Conservation (phyloP, 192 early-diverging fungal species). For the Phycomyces blakesleeanus region DNA sequence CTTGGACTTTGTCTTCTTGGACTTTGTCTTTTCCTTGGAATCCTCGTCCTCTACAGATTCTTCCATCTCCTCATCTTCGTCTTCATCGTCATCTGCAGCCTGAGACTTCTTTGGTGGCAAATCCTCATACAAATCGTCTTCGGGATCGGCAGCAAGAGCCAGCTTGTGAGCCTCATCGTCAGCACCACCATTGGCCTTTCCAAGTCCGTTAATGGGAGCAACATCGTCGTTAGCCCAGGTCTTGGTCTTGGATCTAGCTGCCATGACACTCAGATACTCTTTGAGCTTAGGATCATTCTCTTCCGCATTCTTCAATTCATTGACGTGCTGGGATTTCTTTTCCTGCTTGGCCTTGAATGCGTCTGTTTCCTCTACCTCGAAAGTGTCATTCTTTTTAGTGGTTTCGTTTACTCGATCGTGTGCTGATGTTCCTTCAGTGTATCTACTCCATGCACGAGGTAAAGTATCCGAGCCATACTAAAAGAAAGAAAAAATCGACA, state of each 20-base stretch:
- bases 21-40: constrained; percentile 13
- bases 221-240: constrained; percentile 94
- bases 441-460: constrained; percentile 86
- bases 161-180: constrained; percentile 19
- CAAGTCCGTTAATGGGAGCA: constrained; percentile 26
- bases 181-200: constrained; percentile 40
- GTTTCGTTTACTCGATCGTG: constrained; percentile 49
- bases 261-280: constrained; percentile 90
- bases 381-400: constrained; percentile 10
- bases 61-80: constrained; percentile 18
- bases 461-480: constrained; percentile 78
- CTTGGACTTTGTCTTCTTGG: not conserved
- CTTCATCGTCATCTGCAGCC: constrained; percentile 31
- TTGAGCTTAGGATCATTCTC: constrained; percentile 79
- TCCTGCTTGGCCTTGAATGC: constrained; percentile 38
- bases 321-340: constrained; percentile 46
- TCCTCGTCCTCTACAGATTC: constrained; percentile 28
- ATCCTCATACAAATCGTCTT: constrained; percentile 72
- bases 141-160: constrained; percentile 55
- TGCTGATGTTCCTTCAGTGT: constrained; percentile 83
- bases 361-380: constrained; percentile 36
- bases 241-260: constrained; percentile 66
- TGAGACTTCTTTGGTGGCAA: constrained; percentile 47
- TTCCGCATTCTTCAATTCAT: constrained; percentile 45
- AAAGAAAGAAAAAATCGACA: not conserved